Conservation (phyloP, 257 asterid species). For the Sherardia arvensis region DNA sequence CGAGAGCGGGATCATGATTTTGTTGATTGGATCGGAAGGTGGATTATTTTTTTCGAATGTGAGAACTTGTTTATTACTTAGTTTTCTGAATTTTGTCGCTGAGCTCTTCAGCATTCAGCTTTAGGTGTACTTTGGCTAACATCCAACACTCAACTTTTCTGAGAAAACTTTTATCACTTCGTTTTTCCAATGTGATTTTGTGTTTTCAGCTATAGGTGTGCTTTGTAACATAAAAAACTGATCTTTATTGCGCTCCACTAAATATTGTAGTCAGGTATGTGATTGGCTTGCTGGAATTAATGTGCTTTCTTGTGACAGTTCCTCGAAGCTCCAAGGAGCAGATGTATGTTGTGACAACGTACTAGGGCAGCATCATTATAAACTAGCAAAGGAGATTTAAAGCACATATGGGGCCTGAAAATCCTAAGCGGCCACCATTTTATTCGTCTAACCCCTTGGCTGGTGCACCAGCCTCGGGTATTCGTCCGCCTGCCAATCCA, state of each 20-base stretch:
- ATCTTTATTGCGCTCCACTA: neutral
- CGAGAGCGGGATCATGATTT: neutral
- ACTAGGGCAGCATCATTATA: neutral
- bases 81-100: neutral
- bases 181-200: too few species aligned
- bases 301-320: neutral
- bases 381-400: neutral
- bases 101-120: neutral
- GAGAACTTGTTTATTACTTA: neutral
- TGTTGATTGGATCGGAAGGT: neutral
- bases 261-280: neutral
- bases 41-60: neutral
- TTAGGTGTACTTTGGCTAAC: neutral
- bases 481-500: constrained; percentile 14
- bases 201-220: neutral
- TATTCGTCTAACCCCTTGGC: constrained; percentile 19
- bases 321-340: neutral
- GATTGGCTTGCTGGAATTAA: neutral
- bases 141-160: too few species aligned
- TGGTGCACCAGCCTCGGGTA: constrained; percentile 16
- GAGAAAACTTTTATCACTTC: too few species aligned
- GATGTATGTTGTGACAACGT: neutral
- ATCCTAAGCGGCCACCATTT: constrained; percentile 18
- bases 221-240: neutral
- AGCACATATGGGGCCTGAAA: constrained; percentile 19